Evolutionary conservation across 2,329 filamentous ascomycete species (phyloP).

Genomic region (Paecilomyces sp.): DNA sequence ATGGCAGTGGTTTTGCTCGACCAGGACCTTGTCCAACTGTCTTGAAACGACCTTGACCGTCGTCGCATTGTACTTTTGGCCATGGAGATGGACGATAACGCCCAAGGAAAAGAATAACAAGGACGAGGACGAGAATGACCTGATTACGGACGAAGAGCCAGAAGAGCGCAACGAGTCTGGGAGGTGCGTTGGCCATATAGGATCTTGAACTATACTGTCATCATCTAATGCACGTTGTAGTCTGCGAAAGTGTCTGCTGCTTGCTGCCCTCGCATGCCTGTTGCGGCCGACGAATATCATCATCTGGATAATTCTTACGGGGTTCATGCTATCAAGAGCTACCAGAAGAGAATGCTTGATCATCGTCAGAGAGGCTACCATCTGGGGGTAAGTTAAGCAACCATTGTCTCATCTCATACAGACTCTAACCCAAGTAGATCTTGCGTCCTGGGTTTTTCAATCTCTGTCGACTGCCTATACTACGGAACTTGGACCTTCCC

Average conservation of each 20-base stretch:
- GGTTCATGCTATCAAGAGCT: slow-evolving; percentile 44
- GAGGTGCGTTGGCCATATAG: slow-evolving; percentile 16
- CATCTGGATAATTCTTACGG: slow-evolving; percentile 67
- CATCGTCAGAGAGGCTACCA: slow-evolving; percentile 55
- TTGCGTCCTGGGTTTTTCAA: slow-evolving; percentile 56
- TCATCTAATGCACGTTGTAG: slow-evolving; percentile 27
- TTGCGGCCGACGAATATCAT: slow-evolving; percentile 84
- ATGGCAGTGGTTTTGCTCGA: slow-evolving; percentile 96
- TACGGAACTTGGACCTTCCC: slow-evolving; percentile 86
- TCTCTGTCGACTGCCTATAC: slow-evolving; percentile 65
- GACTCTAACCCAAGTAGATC: slow-evolving; percentile 32
- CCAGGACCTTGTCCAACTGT: slow-evolving; percentile 88
- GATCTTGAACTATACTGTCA: slow-evolving; percentile 4
- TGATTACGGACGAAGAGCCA: slow-evolving; percentile 2
- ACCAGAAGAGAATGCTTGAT: slow-evolving; percentile 39
- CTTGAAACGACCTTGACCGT: slow-evolving; percentile 84
- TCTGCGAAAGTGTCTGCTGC: slow-evolving; percentile 57
- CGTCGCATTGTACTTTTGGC: slow-evolving; percentile 74
- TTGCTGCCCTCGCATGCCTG: slow-evolving; percentile 76
- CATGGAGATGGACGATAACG: slow-evolving; percentile 63
- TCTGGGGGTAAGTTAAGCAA: slow-evolving; percentile 46
- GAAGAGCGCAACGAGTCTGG: slow-evolving; percentile 9
- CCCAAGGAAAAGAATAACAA: slow-evolving; percentile 35
- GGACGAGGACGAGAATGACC: slow-evolving; percentile 15
- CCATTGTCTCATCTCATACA: not conserved